Percentiles rank a stretch among this genome's conserved stretches.
phyloP scores from a whole-genome alignment of 1,284 basidiomycete genomes.

The Rhodotorula mucilaginosa region DNA sequence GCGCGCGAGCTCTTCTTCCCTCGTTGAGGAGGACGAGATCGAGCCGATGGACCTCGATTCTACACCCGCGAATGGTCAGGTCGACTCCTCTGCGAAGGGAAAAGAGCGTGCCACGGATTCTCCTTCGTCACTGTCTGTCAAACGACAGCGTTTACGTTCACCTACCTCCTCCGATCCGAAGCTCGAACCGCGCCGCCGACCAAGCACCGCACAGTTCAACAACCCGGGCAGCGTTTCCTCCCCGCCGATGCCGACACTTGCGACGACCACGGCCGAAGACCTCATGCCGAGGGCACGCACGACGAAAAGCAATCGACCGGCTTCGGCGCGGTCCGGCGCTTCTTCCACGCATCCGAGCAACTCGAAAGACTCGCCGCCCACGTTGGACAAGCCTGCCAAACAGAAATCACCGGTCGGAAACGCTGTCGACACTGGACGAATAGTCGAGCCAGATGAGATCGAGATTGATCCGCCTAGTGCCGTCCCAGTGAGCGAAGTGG shows the following conservation, averaged over 20 bases:
- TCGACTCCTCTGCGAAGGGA: constrained; percentile 7
- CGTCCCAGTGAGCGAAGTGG: not conserved
- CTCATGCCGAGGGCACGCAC: constrained; percentile 10
- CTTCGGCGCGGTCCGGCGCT: not conserved
- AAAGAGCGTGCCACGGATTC: not conserved
- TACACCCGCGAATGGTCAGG: not conserved
- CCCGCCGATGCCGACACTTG: not conserved
- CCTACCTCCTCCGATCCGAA: not conserved
- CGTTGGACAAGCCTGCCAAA: too few species aligned
- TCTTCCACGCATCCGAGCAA: not conserved
- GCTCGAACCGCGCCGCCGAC: not conserved
- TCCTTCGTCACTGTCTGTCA: not conserved
- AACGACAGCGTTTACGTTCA: constrained; percentile 4
- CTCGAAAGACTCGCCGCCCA: not conserved
- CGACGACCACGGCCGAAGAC: constrained; percentile 16
- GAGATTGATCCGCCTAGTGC: not conserved
- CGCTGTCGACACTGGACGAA: too few species aligned
- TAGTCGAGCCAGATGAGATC: too few species aligned
- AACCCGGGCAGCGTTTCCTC: not conserved
- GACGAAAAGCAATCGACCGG: constrained; percentile 8
- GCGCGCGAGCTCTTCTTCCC: not conserved
- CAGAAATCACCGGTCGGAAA: too few species aligned
- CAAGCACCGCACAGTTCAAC: not conserved
- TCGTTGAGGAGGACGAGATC: not conserved
- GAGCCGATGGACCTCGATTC: not conserved